These are phyloP conservation scores for Boletus patriciae DNA, from an alignment of 768 basidiomycete species.

Conservation along the genomic window DNA sequence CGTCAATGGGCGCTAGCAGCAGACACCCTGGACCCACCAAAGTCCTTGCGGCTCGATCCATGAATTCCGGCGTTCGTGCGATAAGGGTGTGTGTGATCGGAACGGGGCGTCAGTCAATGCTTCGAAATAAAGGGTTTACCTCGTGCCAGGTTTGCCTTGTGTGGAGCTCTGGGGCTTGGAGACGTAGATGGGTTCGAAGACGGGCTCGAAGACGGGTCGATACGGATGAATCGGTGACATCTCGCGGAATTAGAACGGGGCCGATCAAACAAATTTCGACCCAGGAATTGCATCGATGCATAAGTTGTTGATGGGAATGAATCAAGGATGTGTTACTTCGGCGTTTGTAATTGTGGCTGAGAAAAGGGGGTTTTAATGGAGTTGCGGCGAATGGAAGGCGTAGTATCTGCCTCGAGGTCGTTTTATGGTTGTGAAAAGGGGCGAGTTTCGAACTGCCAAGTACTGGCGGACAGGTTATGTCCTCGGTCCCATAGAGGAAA, in stretches of 20 bases:
- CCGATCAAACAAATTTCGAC: background rate
- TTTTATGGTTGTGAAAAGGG: background rate
- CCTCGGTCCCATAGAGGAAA: constrained; percentile 58
- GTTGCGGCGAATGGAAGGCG: background rate
- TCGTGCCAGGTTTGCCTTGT: background rate
- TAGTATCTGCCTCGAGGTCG: background rate
- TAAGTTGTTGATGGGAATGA: background rate
- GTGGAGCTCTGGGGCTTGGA: background rate
- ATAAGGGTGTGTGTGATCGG: background rate
- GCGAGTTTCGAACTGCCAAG: constrained; percentile 42
- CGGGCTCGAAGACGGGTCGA: too few relatives aligned
- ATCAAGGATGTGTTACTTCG: background rate
- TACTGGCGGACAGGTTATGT: constrained; percentile 45
- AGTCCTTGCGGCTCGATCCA: background rate
- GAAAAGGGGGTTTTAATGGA: background rate
- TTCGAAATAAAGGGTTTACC: background rate
- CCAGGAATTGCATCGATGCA: background rate
- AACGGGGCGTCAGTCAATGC: background rate
- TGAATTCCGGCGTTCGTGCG: background rate
- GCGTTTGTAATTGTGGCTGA: background rate
- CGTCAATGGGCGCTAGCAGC: background rate
- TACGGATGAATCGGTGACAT: background rate
- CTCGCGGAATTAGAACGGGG: constrained; percentile 8
- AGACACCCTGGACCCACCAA: constrained; percentile 5
- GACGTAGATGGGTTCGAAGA: background rate